Base-by-base conservation (phyloP, 495 filamentous ascomycete genomes). In the Platismatia glauca region DNA sequence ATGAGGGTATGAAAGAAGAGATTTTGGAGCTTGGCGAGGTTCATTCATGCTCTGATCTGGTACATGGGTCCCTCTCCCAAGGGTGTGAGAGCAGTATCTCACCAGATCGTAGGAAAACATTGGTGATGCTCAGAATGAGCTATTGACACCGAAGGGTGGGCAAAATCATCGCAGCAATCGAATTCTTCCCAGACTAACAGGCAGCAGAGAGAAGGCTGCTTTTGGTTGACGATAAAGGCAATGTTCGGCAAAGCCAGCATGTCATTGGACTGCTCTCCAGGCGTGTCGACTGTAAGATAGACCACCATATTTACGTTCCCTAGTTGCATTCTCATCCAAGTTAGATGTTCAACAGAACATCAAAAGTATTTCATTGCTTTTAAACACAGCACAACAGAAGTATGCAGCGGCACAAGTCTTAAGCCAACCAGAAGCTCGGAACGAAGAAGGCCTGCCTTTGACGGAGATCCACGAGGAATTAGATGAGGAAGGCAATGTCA, bases 391-490 rank as follows among this genome's bases (percentile, higher is more conserved):
- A 8, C 85, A 96, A 74, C 78, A 87, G 61, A 86, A 85, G 67
- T 74, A 93, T 16, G 78, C 81, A 8, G 80, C 80, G 6, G 64
- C 84, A 27, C 69, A 79, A 50, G 64, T 72, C 7, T 41, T 74
- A 22, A 66, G 64, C 33, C 66, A 69, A 31, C 73, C 73, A 20
- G 76, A 75, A 31, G 57, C 70, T 24, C 78, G 73, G 27, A 81
- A 81, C 43, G 87, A 88, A 60, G 86, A 87, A 39, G 73, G 86
- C 63, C 71, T 91, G 53, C 87, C 90, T 4, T 79, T 96, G 58
- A 89, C 84, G 27, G 93, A 97, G 59, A 97, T 98, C 63, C 74
- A 85, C 48, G 93, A 98, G 72, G 87, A 96, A 74, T 77, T 98
- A 53, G 94, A 98, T 71, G 93, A 96, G 24, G 86, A 96, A 22